Evolutionary conservation across 1,284 basidiomycete species (phyloP), one percentile per base, ranked within the genome.

Genomic region (Ganoderma boninense): DNA sequence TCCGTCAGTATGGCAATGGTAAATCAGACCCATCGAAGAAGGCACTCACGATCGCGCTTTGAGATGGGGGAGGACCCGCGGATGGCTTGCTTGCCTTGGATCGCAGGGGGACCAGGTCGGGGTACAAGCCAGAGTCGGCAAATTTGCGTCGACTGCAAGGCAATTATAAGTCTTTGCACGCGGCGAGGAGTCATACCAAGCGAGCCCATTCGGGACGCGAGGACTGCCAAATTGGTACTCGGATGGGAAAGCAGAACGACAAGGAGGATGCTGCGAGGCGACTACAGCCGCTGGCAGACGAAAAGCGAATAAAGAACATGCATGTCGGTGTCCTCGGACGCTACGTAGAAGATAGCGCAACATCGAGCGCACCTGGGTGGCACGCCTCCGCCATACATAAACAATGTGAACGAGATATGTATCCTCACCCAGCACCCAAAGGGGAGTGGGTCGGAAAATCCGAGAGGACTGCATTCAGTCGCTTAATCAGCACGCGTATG

Each of bases 71-170:
- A 42, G n/a, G 46, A 7, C 16, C 14, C n/a, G 20, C 20, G 2
- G 40, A 10, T 52, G 38, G 8, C 11, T 32, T 18, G 43, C 4
- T 32, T 16, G 65, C 23, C 5, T 69, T 72, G 3, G 62, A 54
- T 29, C 70, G 57, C 43, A 71, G 67, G 44, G 72, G 71, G 26
- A 75, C 69, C 26, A 66, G 65, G 46, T 73, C 67, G 5, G 75
- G 72, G 46, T 77, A 74, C 26, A 75, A 69, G 20, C 62, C 69
- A 29, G 74, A 14, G 65, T 77, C 69, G 42, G 75, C 75, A 32
- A 78, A 66, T 64, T 66, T 76, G 56, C 74, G 73, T 18, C 77
- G 74, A 44, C 77, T 78, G 40, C 29, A 56, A 67, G 35, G 23
- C 6, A 40, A 43, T 38, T 29, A 52, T 32, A 60, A 57, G 49